Evolutionary conservation across 2,329 filamentous ascomycete genomes (phyloP), one percentile per base, ranked within the genome.

Genomic region (Neonectria magnoliae): DNA sequence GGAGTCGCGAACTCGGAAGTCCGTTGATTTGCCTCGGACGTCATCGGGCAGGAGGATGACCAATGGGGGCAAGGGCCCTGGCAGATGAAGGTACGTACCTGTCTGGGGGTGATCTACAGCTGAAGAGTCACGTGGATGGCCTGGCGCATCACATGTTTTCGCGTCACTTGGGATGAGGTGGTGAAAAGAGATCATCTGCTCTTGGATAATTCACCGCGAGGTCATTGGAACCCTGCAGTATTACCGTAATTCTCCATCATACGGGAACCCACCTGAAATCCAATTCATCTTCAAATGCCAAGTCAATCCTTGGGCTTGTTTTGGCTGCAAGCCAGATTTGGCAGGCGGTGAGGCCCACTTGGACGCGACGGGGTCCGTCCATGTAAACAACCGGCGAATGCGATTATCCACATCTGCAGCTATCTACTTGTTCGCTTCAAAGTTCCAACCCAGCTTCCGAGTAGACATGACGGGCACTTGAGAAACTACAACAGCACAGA

Each of bases 21-120:
- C 71, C 72, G 72, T 67, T 44, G 60, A 57, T 71, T 69, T 69
- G 69, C 73, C 71, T 70, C 75, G 72, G 73, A 77, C 76, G 76
- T 77, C 76, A 77, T 77, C 75, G 74, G 74, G 64, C 48, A 62
- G 65, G 68, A 47, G 65, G 68, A 51, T 57, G 55, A 56, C 33
- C 61, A 45, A 62, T 44, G 44, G 27, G 25, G 44, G 9, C 16
- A 22, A 45, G 47, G 20, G 53, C 25, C 45, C 25, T 60, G 48
- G 36, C 8, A 16, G 55, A 56, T 38, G 27, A 7, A 36, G 50
- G 33, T 57, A 57, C 44, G 38, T 53, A 47, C 33, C 64, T 20
- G 48, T 25, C 41, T 33, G 44, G n/a, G 42, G 16, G 8, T 20
- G 14, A 11, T 25, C 22, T 27, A 31, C 13, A 8, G 7, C 8